Percentiles rank a stretch among this genome's conserved stretches.
These are phyloP conservation scores for Colletotrichum gloeosporioides DNA, from an alignment of 2,329 filamentous ascomycete genomes.

Conservation along the genomic window DNA sequence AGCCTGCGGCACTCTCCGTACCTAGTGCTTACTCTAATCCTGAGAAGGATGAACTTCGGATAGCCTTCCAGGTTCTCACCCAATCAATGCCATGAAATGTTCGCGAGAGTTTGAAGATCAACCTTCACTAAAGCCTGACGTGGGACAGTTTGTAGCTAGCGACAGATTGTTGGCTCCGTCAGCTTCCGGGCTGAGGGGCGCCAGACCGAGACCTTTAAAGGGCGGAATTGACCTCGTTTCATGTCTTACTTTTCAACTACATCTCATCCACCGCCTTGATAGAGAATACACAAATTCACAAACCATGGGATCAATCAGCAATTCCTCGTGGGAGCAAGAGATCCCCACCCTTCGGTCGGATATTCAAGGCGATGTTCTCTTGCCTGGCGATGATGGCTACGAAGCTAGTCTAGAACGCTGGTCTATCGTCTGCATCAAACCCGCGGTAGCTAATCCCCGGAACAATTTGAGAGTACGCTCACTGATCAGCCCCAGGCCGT, in stretches of 20 bases:
- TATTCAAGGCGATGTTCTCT: constrained; percentile 31
- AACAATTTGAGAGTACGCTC: not conserved
- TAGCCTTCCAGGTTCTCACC: not conserved
- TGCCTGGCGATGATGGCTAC: constrained; percentile 37
- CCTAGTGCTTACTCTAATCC: not conserved
- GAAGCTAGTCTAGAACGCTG: constrained; percentile 39
- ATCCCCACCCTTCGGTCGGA: not conserved
- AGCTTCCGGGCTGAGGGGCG: not conserved
- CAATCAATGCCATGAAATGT: not conserved
- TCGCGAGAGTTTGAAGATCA: not conserved
- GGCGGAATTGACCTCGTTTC: fast-evolving
- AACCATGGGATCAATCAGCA: not conserved
- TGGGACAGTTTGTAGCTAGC: not conserved
- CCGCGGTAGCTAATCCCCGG: constrained; percentile 25
- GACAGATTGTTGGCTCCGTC: not conserved
- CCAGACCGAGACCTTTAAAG: not conserved
- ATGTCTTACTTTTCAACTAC: not conserved
- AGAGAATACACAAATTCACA: not conserved
- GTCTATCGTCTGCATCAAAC: constrained; percentile 41
- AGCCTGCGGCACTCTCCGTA: not conserved
- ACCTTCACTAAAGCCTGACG: not conserved
- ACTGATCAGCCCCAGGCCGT: constrained; percentile 39
- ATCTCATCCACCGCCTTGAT: not conserved
- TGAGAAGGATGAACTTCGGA: not conserved
- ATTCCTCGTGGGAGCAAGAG: not conserved